Conservation (phyloP, 2,329 filamentous ascomycete genomes). For the Stagonosporopsis cucurbitacearum region DNA sequence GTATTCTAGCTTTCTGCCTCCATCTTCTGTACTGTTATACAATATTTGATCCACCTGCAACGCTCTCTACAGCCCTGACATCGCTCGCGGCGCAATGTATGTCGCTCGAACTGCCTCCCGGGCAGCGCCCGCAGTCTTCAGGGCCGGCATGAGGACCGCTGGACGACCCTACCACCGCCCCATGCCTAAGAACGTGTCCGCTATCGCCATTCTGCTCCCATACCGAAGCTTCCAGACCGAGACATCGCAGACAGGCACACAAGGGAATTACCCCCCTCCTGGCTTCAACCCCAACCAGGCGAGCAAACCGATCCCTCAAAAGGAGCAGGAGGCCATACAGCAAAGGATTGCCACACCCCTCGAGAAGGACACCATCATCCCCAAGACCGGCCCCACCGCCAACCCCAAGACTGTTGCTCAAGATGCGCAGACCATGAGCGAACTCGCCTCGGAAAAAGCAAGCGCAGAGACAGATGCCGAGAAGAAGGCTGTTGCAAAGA, state of each 20-base stretch:
- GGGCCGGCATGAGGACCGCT: constrained; percentile 52
- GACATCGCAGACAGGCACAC: constrained; percentile 56
- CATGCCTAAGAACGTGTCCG: constrained; percentile 60
- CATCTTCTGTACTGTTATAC: constrained; percentile 3
- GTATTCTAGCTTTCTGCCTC: constrained; percentile 10
- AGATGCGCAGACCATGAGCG: constrained; percentile 61
- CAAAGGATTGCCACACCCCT: constrained; percentile 31
- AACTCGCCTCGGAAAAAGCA: constrained; percentile 68
- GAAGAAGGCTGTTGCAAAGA: constrained; percentile 65
- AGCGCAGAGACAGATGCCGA: constrained; percentile 56
- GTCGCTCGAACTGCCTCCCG: constrained; percentile 53
- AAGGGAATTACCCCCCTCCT: constrained; percentile 73
- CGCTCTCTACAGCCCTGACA: constrained; percentile 21
- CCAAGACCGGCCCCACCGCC: constrained; percentile 51
- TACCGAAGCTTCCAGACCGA: constrained; percentile 63
- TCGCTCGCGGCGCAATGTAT: constrained; percentile 51
- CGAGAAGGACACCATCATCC: constrained; percentile 44
- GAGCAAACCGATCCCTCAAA: constrained; percentile 78
- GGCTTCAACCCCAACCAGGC: constrained; percentile 91
- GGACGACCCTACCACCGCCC: constrained; percentile 48
- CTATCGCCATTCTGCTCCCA: constrained; percentile 65
- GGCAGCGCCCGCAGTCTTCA: constrained; percentile 56
- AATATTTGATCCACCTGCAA: constrained; percentile 1
- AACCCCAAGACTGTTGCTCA: constrained; percentile 56
- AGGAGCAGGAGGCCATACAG: constrained; percentile 47